phyloP scores from a whole-genome alignment of 2,329 filamentous ascomycete genomes.

The Ophiostoma perfectum region DNA sequence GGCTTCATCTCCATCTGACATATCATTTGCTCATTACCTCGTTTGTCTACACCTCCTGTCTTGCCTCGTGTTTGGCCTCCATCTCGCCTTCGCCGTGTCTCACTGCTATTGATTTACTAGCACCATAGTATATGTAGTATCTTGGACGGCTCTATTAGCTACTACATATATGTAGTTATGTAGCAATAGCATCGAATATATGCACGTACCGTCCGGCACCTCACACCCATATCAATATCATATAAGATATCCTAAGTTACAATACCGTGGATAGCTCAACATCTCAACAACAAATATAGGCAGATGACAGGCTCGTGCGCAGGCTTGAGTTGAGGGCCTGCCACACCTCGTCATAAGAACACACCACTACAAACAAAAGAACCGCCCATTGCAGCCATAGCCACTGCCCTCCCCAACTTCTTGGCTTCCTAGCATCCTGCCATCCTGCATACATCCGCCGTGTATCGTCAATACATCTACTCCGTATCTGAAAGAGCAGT shows the following conservation, averaged over 20 bases:
- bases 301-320: not conserved
- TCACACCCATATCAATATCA: not conserved
- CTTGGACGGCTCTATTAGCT: too few relatives aligned
- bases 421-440: not conserved
- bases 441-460: not conserved
- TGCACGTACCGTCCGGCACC: not conserved
- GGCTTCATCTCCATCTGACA: not conserved
- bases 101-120: not conserved
- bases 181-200: not conserved
- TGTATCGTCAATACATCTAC: not conserved
- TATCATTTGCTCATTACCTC: not conserved
- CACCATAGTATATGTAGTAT: not conserved
- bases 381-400: not conserved
- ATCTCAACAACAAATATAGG: too few relatives aligned
- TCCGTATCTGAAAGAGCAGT: too few relatives aligned
- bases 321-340: not conserved
- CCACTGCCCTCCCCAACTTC: not conserved
- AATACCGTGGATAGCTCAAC: too few relatives aligned
- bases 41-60: slow-evolving; percentile 15
- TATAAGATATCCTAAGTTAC: not conserved
- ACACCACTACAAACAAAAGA: not conserved
- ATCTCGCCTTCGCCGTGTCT: slow-evolving; percentile 16
- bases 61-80: slow-evolving; percentile 5
- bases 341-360: not conserved
- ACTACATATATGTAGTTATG: not conserved